Evolutionary conservation across 2,329 filamentous ascomycete genomes (phyloP), one percentile per base, ranked within the genome.

Genomic region (Colletotrichum noveboracense): DNA sequence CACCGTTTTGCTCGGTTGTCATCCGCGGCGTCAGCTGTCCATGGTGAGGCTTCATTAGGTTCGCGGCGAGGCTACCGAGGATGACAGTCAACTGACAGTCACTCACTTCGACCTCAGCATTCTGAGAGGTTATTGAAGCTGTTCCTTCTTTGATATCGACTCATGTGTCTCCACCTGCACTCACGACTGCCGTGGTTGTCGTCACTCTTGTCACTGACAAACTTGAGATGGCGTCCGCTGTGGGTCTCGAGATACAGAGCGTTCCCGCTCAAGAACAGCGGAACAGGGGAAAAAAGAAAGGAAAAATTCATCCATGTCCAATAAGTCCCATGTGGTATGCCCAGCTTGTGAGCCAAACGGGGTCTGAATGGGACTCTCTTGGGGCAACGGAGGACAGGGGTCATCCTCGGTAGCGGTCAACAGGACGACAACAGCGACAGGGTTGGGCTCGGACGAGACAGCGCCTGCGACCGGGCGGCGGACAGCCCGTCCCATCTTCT

Each of bases 401-500:
- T 36, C n/a, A 10, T 36, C 48, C 55, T 34, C 66, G 67, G 24
- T 62, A 52, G 67, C 28, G 69, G 70, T 68, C 56, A 32, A 58
- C 32, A 32, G 43, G 36, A 58, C 55, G 56, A 72, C 55, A 18
- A 48, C 26, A 24, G 34, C 28, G 32, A 34, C 62, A 71, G 62
- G 73, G 64, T 36, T 64, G 26, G 48, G 43, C 61, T 65, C 56
- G 73, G 64, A 73, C 70, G 64, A 75, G 64, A 73, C 55, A 24
- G 55, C 21, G 73, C 21, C 73, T 75, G 73, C 58, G 70, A 73
- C 73, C 73, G 70, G 70, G 56, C 73, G 34, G 60, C 62, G 62
- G 71, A 13, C 30, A 73, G 64, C 38, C 67, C 64, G 73, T 75
- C 73, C 70, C 62, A 76, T 76, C 71, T 77, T 77, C 78, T 81